Percentiles rank a stretch among this genome's conserved stretches.
These are phyloP conservation scores for Colletotrichum neosansevieriae DNA, from an alignment of 2,329 filamentous ascomycete genomes.

Conservation along the genomic window DNA sequence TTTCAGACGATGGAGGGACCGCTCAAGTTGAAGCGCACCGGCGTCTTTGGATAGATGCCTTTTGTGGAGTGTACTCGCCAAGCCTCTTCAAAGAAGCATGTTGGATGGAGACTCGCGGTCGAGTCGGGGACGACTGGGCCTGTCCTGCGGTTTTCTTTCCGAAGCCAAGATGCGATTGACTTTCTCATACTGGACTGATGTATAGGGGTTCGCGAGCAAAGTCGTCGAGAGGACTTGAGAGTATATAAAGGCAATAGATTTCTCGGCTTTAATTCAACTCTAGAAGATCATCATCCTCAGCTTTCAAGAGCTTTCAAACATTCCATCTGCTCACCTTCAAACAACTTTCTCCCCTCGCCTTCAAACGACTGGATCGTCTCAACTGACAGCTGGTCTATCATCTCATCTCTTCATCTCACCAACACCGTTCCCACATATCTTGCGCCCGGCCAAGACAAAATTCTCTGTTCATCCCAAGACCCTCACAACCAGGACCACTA, in stretches of 20 bases:
- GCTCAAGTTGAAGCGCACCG: conserved; percentile 29
- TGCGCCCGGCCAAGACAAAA: conserved; percentile 10
- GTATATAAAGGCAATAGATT: conserved; percentile 27
- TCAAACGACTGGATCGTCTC: conserved; percentile 27
- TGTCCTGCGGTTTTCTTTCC: neutral
- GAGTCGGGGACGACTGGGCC: neutral
- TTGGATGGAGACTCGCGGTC: neutral
- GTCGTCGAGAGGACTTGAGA: neutral
- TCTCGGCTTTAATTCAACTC: neutral
- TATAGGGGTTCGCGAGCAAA: conserved; percentile 5
- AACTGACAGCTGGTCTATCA: conserved; percentile 32
- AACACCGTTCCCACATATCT: conserved; percentile 2
- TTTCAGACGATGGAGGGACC: conserved; percentile 16
- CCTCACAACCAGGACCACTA: conserved; percentile 11
- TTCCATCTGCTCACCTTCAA: neutral
- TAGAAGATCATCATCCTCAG: neutral
- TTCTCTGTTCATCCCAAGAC: conserved; percentile 5
- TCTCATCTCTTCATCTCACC: neutral
- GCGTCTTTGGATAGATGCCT: conserved; percentile 24
- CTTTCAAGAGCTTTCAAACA: conserved; percentile 18
- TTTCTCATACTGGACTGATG: neutral
- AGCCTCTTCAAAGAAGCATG: neutral
- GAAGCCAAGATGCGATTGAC: conserved; percentile 7
- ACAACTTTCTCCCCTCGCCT: neutral
- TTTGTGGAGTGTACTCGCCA: neutral